A percentile compares a stretch with the other conserved stretches of the same genome.
These are phyloP conservation scores for Cornus kousa DNA, from an alignment of 148 eudicot species.

Conservation along the genomic window DNA sequence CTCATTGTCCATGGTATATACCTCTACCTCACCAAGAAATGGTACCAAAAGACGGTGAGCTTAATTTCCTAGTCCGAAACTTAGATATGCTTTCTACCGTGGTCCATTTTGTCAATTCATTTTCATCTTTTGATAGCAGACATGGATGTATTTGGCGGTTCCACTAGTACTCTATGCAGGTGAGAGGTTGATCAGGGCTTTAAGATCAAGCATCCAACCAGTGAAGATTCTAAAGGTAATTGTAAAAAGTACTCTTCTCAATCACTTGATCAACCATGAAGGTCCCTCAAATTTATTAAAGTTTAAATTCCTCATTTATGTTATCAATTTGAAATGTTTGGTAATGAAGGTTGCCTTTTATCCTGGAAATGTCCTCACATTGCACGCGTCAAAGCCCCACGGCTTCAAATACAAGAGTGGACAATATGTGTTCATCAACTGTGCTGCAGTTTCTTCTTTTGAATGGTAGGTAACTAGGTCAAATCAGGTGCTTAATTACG, in stretches of 20 bases:
- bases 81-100: no score
- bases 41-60: conserved; percentile 35
- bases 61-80: no score
- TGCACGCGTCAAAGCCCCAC: background rate
- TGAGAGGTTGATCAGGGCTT: background rate
- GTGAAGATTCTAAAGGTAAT: background rate
- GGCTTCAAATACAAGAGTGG: background rate
- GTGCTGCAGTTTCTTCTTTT: background rate
- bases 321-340: no score
- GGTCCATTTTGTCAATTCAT: background rate
- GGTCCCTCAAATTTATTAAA: no score
- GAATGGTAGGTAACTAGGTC: background rate
- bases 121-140: background rate
- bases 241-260: background rate
- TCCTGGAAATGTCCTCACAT: background rate
- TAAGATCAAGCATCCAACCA: background rate
- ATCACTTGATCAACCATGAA: no score
- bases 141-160: background rate
- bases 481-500: no score
- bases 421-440: background rate
- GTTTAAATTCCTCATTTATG: no score
- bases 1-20: conserved; percentile 54
- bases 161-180: background rate
- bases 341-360: background rate
- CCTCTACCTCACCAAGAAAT: conserved; percentile 52